Conservation (phyloP, 371 early-diverging fungal species). For the Rhizopus delemar region DNA sequence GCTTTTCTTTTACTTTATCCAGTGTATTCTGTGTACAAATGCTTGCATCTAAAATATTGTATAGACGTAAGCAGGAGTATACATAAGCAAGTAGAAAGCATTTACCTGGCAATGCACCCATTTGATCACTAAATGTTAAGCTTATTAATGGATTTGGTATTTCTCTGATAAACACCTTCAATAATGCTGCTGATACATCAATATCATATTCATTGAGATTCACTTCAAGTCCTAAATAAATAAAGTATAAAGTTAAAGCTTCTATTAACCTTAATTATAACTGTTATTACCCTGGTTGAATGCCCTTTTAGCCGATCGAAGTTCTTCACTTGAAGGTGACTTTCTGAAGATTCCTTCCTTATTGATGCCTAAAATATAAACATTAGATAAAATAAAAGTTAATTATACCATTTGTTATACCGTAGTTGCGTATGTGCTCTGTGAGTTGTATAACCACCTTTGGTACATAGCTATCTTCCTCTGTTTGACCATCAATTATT, state of each 20-base stretch:
- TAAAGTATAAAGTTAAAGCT: background rate
- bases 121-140: slow-evolving; percentile 33
- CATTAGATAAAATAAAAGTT: background rate
- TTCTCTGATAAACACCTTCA: slow-evolving; percentile 87
- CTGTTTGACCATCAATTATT: slow-evolving; percentile 18
- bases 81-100: background rate
- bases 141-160: slow-evolving; percentile 77
- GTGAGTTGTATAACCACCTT: slow-evolving; percentile 31
- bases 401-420: slow-evolving; percentile 16
- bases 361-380: slow-evolving; percentile 58
- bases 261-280: background rate
- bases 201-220: slow-evolving; percentile 68
- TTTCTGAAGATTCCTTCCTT: slow-evolving; percentile 89
- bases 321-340: slow-evolving; percentile 67
- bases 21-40: slow-evolving; percentile 22
- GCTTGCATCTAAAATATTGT: slow-evolving; percentile 19
- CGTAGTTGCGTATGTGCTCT: slow-evolving; percentile 33
- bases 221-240: slow-evolving; percentile 44
- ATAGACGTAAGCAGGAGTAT: slow-evolving; percentile 1
- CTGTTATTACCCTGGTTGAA: slow-evolving; percentile 62
- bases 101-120: slow-evolving; percentile 45
- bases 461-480: slow-evolving; percentile 32
- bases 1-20: slow-evolving; percentile 22
- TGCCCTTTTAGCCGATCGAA: slow-evolving; percentile 60
- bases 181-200: slow-evolving; percentile 78